These are phyloP conservation scores for Malassezia slooffiae DNA, from an alignment of 1,284 basidiomycete genomes.

Conservation along the genomic window DNA sequence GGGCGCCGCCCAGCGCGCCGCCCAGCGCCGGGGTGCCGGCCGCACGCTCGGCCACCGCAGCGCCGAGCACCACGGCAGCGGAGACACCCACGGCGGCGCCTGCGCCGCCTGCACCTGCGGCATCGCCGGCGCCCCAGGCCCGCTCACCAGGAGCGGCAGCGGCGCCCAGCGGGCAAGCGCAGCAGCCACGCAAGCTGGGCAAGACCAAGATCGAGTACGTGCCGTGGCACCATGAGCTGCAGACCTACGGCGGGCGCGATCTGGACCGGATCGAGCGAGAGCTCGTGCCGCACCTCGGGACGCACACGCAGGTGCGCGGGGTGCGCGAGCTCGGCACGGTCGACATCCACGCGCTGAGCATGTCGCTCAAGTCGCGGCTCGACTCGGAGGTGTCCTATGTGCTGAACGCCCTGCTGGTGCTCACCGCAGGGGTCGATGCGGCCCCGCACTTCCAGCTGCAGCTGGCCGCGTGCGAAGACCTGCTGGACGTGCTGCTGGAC, in stretches of 20 bases:
- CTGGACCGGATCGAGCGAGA: conserved; percentile 61
- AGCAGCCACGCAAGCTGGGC: neutral
- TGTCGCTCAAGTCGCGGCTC: conserved; percentile 78
- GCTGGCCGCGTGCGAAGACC: conserved; percentile 64
- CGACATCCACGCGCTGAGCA: conserved; percentile 74
- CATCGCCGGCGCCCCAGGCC: conserved; percentile 10
- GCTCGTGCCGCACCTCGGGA: conserved; percentile 52
- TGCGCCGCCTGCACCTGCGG: conserved; percentile 18
- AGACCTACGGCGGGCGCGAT: conserved; percentile 76
- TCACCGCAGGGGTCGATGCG: conserved; percentile 56
- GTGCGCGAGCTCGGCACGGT: conserved; percentile 72
- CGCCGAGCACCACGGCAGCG: neutral
- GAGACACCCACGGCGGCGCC: conserved; percentile 10
- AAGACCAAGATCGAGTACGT: conserved; percentile 69
- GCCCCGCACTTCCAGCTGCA: conserved; percentile 56
- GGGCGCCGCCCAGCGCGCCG: neutral
- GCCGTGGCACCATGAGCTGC: conserved; percentile 64
- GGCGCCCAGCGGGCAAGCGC: neutral
- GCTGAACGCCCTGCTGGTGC: conserved; percentile 72
- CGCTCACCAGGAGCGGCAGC: conserved; percentile 5
- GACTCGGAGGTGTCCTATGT: conserved; percentile 77
- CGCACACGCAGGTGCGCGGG: conserved; percentile 54
- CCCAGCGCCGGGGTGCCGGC: neutral
- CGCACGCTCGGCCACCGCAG: neutral
- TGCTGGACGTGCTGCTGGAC: conserved; percentile 77